Evolutionary conservation across 2,329 filamentous ascomycete species (phyloP), one percentile per base, ranked within the genome.

Genomic region (Berkeleyomyces rouxiae): DNA sequence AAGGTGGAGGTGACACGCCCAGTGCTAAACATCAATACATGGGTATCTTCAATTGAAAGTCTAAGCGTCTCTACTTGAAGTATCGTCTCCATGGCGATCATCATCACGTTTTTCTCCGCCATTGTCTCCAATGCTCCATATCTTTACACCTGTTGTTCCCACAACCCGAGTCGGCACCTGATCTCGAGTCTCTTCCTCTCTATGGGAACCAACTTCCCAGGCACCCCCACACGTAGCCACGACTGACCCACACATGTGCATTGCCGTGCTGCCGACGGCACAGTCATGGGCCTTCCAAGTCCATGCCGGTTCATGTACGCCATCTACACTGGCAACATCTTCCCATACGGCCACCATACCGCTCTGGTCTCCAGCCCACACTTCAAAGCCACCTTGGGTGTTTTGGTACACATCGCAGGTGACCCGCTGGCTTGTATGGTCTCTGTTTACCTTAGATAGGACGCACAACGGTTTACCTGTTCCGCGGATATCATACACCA

Each of bases 401-500:
- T 75, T 73, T 0, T 76, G 72, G 66, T 80, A 85, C 2, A 82
- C 75, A 68, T 84, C 79, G 64, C 79, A 79, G 9, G 71, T 73
- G 46, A 85, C 70, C 46, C 79, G 76, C 69, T 85, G 83, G 33
- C 64, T 66, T 7, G 51, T 44, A 7, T 55, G 43, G 40, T 64
- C 58, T 40, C 58, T 59, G 4, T 59, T 40, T 31, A 58, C 46
- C 40, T 61, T 62, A 4, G 58, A 42, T 6, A 64, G 47, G 61
- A 76, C 76, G n/a, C 75, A 76, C 2, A 86, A 74, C n/a, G 84
- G 73, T 66, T 76, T 75, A 7, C 81, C 79, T 2, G 80, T 78
- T 6, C 80, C 81, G 16, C 83, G 78, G 42, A 86, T 76, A 68
- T 86, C 83, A 70, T 85, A 86, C 2, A 86, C 77, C 36, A 85